A percentile compares a stretch with the other conserved stretches of the same genome.
phyloP scores from a whole-genome alignment of 352 stramenopile species.

The Globisporangium camurandrum region DNA sequence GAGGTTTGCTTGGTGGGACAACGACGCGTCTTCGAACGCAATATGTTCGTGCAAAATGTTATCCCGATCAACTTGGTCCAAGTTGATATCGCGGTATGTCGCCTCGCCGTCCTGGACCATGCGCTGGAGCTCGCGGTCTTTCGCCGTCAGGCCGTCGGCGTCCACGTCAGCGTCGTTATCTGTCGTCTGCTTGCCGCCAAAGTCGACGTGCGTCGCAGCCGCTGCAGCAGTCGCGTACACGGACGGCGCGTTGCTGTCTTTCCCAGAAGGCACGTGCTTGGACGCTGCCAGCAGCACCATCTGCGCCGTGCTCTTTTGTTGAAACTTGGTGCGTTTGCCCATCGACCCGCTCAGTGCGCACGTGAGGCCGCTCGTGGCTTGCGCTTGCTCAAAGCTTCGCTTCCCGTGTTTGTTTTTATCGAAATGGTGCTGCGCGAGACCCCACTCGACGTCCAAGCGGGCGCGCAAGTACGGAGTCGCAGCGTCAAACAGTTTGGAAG shows the following conservation, averaged over 20 bases:
- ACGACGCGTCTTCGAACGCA: slow-evolving; percentile 68
- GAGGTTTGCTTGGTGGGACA: slow-evolving; percentile 65
- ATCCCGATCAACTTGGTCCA: slow-evolving; percentile 86
- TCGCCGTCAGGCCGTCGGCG: slow-evolving; percentile 31
- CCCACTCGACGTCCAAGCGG: slow-evolving; percentile 89
- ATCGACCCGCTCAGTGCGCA: slow-evolving; percentile 89
- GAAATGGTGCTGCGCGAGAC: slow-evolving; percentile 90
- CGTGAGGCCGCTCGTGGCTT: slow-evolving; percentile 73
- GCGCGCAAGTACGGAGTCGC: slow-evolving; percentile 50
- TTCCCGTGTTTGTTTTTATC: slow-evolving; percentile 88
- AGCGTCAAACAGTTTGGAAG: slow-evolving; percentile 28
- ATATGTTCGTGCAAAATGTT: slow-evolving; percentile 91
- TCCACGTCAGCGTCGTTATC: slow-evolving; percentile 7
- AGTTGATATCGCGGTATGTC: slow-evolving; percentile 68
- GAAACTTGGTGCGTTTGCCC: slow-evolving; percentile 94
- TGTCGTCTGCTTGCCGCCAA: slow-evolving; percentile 43
- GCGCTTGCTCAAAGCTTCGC: slow-evolving; percentile 79
- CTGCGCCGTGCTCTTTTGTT: slow-evolving; percentile 88
- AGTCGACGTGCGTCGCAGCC: slow-evolving; percentile 52
- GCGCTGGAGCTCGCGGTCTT: slow-evolving; percentile 46
- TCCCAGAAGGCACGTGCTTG: slow-evolving; percentile 36
- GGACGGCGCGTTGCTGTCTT: slow-evolving; percentile 33
- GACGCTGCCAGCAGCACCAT: slow-evolving; percentile 73
- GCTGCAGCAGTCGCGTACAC: slow-evolving; percentile 50
- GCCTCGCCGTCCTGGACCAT: slow-evolving; percentile 64